Evolutionary conservation across 108 stramenopile species (phyloP).

Genomic region (Aurantiochytrium sp.): DNA sequence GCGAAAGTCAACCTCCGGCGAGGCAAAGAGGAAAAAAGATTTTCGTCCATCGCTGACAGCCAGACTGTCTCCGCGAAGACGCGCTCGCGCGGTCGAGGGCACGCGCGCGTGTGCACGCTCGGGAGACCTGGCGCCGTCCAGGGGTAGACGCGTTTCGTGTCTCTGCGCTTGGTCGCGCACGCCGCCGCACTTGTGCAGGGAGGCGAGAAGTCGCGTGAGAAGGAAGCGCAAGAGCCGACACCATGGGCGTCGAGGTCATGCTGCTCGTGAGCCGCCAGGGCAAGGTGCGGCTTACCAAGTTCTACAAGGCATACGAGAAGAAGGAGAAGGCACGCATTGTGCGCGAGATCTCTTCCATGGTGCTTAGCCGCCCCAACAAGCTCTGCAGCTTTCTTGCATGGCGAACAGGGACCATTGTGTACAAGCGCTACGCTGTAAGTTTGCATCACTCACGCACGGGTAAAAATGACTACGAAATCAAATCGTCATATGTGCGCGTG

Average conservation of each 20-base stretch:
- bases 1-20: too few relatives aligned
- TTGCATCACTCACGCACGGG: not conserved
- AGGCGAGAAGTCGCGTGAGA: too few relatives aligned
- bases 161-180: too few relatives aligned
- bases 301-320: conserved; percentile 39
- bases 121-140: not conserved
- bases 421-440: conserved; percentile 41
- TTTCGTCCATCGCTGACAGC: not conserved
- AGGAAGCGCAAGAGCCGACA: not conserved
- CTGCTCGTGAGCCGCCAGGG: conserved; percentile 57
- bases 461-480: too few relatives aligned
- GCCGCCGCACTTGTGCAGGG: too few relatives aligned
- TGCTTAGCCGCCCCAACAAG: conserved; percentile 48
- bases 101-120: too few relatives aligned
- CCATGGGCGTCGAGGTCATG: conserved; percentile 39
- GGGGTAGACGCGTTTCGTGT: too few relatives aligned
- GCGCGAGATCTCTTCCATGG: conserved; percentile 50
- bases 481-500: too few relatives aligned
- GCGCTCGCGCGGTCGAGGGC: too few relatives aligned
- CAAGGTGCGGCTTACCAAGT: conserved; percentile 61
- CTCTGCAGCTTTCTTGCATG: conserved; percentile 64
- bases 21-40: too few relatives aligned
- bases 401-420: conserved; percentile 54
- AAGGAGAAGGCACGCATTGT: conserved; percentile 43
- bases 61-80: not conserved